phyloP scores from a whole-genome alignment of 192 early-diverging fungal species.

The Gryganskiella cystojenkinii region DNA sequence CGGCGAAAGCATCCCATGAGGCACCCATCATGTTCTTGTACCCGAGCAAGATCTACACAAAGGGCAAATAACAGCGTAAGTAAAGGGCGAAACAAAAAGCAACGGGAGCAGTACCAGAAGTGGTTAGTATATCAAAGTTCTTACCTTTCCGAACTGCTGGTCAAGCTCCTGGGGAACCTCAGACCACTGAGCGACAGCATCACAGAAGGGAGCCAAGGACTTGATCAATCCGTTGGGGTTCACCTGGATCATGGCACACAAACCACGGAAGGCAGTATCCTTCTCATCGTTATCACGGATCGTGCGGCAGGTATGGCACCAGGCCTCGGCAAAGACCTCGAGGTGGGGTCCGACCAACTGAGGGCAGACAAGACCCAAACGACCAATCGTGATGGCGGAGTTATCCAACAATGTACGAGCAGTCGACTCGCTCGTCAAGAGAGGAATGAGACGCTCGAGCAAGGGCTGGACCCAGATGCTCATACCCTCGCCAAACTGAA shows the following conservation, averaged over 20 bases:
- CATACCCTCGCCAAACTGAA: slow-evolving; percentile 85
- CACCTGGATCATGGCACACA: slow-evolving; percentile 91
- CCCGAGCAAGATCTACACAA: slow-evolving; percentile 72
- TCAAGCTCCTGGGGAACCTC: slow-evolving; percentile 70
- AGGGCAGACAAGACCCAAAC: slow-evolving; percentile 91
- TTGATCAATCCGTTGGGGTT: slow-evolving; percentile 88
- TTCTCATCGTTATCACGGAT: slow-evolving; percentile 98
- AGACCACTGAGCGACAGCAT: slow-evolving; percentile 83
- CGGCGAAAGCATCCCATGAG: slow-evolving; percentile 66
- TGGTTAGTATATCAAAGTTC: neutral
- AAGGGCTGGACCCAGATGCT: slow-evolving; percentile 82
- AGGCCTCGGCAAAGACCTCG: slow-evolving; percentile 82
- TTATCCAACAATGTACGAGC: slow-evolving; percentile 90
- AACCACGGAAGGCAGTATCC: slow-evolving; percentile 93
- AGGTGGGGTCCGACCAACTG: slow-evolving; percentile 87
- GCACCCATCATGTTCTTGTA: slow-evolving; percentile 74
- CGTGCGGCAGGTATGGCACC: slow-evolving; percentile 81
- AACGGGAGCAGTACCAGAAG: neutral
- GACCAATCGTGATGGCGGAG: slow-evolving; percentile 97
- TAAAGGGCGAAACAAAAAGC: no score
- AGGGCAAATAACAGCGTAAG: no score
- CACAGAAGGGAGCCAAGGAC: slow-evolving; percentile 81
- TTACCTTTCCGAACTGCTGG: slow-evolving; percentile 73
- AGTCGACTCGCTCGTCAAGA: slow-evolving; percentile 77
- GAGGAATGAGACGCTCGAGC: slow-evolving; percentile 85